phyloP scores from a whole-genome alignment of 345 rosid genomes.

The Isatis tinctoria region DNA sequence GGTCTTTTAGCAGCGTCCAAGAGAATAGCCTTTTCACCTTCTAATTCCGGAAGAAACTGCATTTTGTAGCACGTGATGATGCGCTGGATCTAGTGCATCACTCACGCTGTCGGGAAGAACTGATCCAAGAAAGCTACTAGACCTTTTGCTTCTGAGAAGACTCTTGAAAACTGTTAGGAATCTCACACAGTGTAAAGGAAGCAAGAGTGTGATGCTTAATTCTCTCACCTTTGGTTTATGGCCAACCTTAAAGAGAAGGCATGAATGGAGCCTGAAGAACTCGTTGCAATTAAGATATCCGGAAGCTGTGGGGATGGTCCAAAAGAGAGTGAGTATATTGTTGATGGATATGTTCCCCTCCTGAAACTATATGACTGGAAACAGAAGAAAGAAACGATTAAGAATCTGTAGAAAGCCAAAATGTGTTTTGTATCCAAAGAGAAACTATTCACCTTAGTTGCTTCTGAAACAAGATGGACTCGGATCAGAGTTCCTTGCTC shows the following conservation, averaged over 20 bases:
- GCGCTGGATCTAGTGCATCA: constrained; percentile 74
- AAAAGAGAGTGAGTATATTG: constrained; percentile 84
- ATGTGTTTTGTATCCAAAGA: neutral
- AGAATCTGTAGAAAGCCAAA: constrained; percentile 1
- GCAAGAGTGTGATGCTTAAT: neutral
- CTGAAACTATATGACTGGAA: constrained; percentile 76
- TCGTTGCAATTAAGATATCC: constrained; percentile 72
- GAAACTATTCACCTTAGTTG: constrained; percentile 63
- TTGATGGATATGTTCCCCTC: constrained; percentile 84
- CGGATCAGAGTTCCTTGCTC: constrained; percentile 90
- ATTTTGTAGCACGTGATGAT: constrained; percentile 76
- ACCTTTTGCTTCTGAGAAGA: constrained; percentile 49
- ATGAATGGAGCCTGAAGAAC: constrained; percentile 88
- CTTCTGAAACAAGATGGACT: constrained; percentile 77
- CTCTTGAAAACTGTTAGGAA: neutral
- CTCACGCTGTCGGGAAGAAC: constrained; percentile 73
- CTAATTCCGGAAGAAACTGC: constrained; percentile 62
- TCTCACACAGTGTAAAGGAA: neutral
- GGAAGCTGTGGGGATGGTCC: constrained; percentile 72
- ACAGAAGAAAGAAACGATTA: constrained; percentile 13
- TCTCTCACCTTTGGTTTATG: constrained; percentile 63
- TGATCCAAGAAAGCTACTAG: constrained; percentile 70
- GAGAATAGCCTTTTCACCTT: constrained; percentile 44
- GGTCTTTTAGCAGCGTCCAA: neutral
- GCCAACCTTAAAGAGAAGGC: constrained; percentile 61